Conservation (phyloP, 1,284 basidiomycete species). For the Cerioporus squamosus region DNA sequence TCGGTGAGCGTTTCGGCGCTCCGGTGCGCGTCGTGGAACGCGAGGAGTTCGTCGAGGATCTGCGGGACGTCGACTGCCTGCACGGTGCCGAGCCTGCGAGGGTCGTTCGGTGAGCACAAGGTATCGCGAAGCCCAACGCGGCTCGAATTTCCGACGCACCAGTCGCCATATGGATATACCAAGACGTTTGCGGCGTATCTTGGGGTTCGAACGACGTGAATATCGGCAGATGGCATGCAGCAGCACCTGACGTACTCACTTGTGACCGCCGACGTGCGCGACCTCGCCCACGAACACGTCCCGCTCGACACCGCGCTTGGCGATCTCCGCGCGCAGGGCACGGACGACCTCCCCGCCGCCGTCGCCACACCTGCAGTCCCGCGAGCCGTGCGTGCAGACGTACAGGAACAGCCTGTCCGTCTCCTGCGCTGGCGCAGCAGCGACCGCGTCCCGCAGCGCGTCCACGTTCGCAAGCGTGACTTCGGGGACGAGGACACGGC, state of each 20-base stretch:
- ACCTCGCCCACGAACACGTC: slow-evolving; percentile 59
- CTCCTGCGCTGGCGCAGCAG: background rate
- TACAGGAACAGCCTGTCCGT: slow-evolving; percentile 55
- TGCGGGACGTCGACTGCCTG: slow-evolving; percentile 56
- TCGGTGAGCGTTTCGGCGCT: slow-evolving; percentile 12
- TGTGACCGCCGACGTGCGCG: slow-evolving; percentile 85
- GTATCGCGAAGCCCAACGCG: background rate
- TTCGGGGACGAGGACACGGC: slow-evolving; percentile 51
- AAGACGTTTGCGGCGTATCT: slow-evolving; percentile 84
- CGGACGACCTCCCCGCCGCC: slow-evolving; percentile 56
- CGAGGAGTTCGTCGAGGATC: slow-evolving; percentile 55
- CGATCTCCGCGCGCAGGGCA: slow-evolving; percentile 36
- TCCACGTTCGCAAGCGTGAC: slow-evolving; percentile 54
- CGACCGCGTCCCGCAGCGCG: slow-evolving; percentile 36
- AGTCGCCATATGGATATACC: slow-evolving; percentile 78
- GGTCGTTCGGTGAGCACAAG: too few relatives aligned
- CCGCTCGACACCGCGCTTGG: slow-evolving; percentile 23
- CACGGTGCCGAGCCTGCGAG: slow-evolving; percentile 62
- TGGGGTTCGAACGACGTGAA: slow-evolving; percentile 1
- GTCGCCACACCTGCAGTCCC: slow-evolving; percentile 61
- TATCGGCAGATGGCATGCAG: slow-evolving; percentile 2
- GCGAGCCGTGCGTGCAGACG: slow-evolving; percentile 41
- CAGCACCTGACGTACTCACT: slow-evolving; percentile 52
- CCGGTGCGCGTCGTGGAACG: slow-evolving; percentile 29
- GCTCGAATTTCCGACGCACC: slow-evolving; percentile 43